Evolutionary conservation across 352 stramenopile species (phyloP).

Genomic region (Globisporangium polare): DNA sequence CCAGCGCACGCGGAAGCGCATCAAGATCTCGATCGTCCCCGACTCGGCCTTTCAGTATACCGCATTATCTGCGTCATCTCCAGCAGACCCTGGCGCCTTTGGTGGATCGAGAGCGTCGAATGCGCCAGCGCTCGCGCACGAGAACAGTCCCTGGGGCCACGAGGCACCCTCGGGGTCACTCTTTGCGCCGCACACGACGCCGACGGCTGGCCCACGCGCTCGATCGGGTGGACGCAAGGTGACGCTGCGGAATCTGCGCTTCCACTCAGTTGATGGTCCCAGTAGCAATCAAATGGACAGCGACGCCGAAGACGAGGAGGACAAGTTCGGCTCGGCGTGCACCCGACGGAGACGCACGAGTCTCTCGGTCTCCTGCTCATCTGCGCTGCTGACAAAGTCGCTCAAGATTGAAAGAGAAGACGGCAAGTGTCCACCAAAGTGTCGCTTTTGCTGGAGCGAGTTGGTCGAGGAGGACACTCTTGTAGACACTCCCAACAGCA

Average conservation of each 20-base stretch:
- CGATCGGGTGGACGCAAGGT: background rate
- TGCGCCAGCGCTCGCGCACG: conserved; percentile 3
- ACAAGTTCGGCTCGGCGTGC: background rate
- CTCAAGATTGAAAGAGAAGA: background rate
- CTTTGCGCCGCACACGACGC: conserved; percentile 9
- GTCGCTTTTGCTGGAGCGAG: conserved; percentile 3
- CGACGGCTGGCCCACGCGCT: background rate
- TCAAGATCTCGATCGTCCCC: conserved; percentile 11
- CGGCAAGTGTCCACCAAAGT: background rate
- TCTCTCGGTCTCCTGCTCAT: background rate
- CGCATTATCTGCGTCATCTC: background rate
- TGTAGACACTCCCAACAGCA: too few species aligned
- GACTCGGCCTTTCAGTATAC: background rate
- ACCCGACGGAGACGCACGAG: conserved; percentile 1
- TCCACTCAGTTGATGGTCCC: background rate
- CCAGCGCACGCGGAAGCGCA: conserved; percentile 4
- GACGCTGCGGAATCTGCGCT: conserved; percentile 6
- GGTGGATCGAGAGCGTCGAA: background rate
- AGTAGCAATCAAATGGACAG: conserved; percentile 1
- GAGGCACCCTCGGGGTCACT: background rate
- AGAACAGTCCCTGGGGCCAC: conserved; percentile 7
- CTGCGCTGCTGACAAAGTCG: background rate
- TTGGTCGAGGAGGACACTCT: background rate
- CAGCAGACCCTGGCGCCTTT: background rate
- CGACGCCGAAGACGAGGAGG: background rate